These are phyloP conservation scores for Bolboschoenus planiculmis DNA, from an alignment of 176 grass and related monocot species.

Conservation along the genomic window DNA sequence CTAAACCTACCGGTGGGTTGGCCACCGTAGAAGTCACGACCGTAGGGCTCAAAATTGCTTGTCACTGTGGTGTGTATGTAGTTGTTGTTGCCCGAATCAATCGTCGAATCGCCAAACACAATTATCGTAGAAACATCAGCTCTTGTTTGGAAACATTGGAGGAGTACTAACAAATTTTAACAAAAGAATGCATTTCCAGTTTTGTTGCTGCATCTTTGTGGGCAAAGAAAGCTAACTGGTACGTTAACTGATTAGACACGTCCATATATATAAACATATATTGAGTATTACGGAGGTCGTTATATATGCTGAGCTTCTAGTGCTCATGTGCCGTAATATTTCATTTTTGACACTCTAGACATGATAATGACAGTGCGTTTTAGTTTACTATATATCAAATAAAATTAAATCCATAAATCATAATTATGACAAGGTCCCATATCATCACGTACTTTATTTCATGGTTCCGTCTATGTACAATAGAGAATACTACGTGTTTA, in stretches of 20 bases:
- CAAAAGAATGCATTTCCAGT: neutral
- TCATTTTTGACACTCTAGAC: neutral
- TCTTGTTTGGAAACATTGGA: slow-evolving; percentile 1
- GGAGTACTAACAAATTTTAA: slow-evolving; percentile 13
- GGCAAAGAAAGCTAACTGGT: neutral
- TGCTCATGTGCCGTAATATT: neutral
- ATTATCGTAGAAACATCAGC: slow-evolving; percentile 41
- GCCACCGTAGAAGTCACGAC: slow-evolving; percentile 39
- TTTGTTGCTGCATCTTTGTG: slow-evolving; percentile 4
- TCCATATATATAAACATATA: slow-evolving; percentile 8
- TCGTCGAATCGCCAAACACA: slow-evolving; percentile 69
- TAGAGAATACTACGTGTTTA: neutral
- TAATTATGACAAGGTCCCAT: neutral
- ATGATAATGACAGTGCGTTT: neutral
- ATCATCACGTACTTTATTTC: neutral
- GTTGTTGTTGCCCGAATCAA: slow-evolving; percentile 86
- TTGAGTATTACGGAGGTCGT: neutral
- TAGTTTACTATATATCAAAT: neutral
- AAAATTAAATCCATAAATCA: neutral
- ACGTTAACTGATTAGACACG: neutral
- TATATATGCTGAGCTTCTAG: neutral
- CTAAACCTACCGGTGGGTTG: slow-evolving; percentile 71
- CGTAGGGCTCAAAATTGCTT: slow-evolving; percentile 75
- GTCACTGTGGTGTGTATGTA: slow-evolving; percentile 39
- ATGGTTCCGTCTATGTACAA: neutral